phyloP scores from a whole-genome alignment of 2,329 filamentous ascomycete species.

The Neocucurbitaria cava region DNA sequence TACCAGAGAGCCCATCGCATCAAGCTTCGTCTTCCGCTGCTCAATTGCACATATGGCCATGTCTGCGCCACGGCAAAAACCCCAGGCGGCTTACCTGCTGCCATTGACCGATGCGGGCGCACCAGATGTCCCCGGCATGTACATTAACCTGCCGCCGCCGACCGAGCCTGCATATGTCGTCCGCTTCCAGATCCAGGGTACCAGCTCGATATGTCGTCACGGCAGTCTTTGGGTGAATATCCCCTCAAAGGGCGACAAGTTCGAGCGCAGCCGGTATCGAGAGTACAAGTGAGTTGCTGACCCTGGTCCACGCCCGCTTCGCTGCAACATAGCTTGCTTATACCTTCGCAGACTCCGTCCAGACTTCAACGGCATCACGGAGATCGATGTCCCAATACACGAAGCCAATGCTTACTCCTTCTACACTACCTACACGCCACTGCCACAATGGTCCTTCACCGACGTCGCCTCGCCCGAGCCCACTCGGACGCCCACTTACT shows the following conservation, averaged over 20 bases:
- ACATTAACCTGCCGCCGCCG: slow-evolving; percentile 88
- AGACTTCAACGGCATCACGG: slow-evolving; percentile 89
- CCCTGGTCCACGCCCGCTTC: neutral
- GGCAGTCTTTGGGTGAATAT: slow-evolving; percentile 98
- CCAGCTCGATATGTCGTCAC: slow-evolving; percentile 92
- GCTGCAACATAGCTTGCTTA: slow-evolving; percentile 15
- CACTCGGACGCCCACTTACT: slow-evolving; percentile 79
- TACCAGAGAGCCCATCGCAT: slow-evolving; percentile 22
- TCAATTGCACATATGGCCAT: slow-evolving; percentile 26
- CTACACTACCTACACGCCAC: slow-evolving; percentile 88
- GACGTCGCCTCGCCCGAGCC: slow-evolving; percentile 59
- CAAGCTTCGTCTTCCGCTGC: slow-evolving; percentile 4
- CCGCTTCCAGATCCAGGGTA: slow-evolving; percentile 91
- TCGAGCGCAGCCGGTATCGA: slow-evolving; percentile 79
- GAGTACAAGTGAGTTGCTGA: slow-evolving; percentile 78
- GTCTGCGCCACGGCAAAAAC: slow-evolving; percentile 24
- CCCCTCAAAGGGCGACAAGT: slow-evolving; percentile 75
- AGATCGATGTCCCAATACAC: slow-evolving; percentile 87
- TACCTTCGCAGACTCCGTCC: slow-evolving; percentile 72
- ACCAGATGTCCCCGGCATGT: slow-evolving; percentile 85
- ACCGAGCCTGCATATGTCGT: slow-evolving; percentile 75
- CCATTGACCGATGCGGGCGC: slow-evolving; percentile 92
- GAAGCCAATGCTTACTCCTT: slow-evolving; percentile 89
- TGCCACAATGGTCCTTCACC: slow-evolving; percentile 76
- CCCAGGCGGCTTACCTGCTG: slow-evolving; percentile 74